Conservation (phyloP, 2,329 filamentous ascomycete species). For the Botrytis pseudocinerea region DNA sequence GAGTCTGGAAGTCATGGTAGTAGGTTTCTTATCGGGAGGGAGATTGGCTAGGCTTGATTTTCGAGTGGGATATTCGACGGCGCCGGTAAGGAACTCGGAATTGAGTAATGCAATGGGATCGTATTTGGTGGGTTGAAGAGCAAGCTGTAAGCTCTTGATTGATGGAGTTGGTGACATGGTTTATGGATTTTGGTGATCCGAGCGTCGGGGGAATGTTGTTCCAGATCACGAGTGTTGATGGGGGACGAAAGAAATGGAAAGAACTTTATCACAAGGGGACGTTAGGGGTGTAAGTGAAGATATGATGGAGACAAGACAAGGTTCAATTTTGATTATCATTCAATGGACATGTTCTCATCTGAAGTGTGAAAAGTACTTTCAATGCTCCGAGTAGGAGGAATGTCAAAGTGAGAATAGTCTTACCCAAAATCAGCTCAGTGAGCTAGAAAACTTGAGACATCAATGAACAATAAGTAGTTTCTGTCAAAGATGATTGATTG, state of each 20-base stretch:
- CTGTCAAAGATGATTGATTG: background rate
- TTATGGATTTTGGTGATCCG: background rate
- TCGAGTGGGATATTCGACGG: slow-evolving; percentile 17
- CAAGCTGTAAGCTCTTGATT: slow-evolving; percentile 13
- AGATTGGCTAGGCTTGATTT: slow-evolving; percentile 15
- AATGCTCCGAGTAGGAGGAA: background rate
- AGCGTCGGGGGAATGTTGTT: slow-evolving; percentile 5
- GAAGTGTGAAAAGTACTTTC: background rate
- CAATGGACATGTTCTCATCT: background rate
- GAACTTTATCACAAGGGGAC: background rate
- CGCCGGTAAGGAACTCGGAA: slow-evolving; percentile 12
- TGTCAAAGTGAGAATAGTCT: background rate
- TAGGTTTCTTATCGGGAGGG: background rate
- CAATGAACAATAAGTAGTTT: background rate
- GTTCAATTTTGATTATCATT: background rate
- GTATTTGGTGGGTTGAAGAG: slow-evolving; percentile 1
- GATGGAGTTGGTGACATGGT: slow-evolving; percentile 9
- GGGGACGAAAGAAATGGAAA: no score
- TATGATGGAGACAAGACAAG: background rate
- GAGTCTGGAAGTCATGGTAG: slow-evolving; percentile 73
- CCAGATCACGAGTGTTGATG: background rate
- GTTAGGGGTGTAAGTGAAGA: background rate
- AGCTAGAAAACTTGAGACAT: background rate
- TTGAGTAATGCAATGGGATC: slow-evolving; percentile 6
- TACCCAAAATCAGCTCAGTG: background rate